These are phyloP conservation scores for Aspergillus nomiae DNA, from an alignment of 2,329 filamentous ascomycete species.

Conservation along the genomic window DNA sequence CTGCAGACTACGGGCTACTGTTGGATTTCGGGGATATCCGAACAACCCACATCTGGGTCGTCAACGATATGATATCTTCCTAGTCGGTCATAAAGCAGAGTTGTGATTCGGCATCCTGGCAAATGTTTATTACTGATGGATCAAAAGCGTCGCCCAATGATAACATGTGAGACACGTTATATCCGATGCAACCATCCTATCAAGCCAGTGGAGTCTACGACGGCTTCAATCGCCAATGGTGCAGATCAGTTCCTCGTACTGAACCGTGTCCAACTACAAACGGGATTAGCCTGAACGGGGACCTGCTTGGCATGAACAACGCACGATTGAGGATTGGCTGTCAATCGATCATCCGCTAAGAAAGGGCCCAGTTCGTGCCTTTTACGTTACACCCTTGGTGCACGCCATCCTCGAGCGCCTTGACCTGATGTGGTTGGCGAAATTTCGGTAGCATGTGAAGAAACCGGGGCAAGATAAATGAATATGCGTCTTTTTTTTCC, in stretches of 20 bases:
- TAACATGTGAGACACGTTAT: conserved; percentile 20
- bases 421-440: background rate
- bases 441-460: conserved; percentile 11
- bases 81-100: background rate
- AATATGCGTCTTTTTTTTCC: conserved; percentile 6
- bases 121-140: conserved; percentile 1
- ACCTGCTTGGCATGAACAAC: conserved; percentile 4
- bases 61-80: background rate
- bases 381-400: conserved; percentile 4
- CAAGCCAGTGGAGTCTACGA: conserved; percentile 10
- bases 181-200: conserved; percentile 20
- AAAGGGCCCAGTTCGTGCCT: conserved; percentile 1
- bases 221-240: conserved; percentile 6
- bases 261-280: conserved; percentile 1
- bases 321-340: conserved; percentile 4
- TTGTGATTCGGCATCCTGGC: background rate
- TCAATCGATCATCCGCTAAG: conserved; percentile 2
- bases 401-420: background rate
- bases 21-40: conserved; percentile 5
- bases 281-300: background rate
- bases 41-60: background rate
- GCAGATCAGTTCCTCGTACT: conserved; percentile 7
- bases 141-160: conserved; percentile 8
- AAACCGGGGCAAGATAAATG: conserved; percentile 7
- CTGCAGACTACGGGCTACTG: background rate